These are phyloP conservation scores for Huntiella abstrusa DNA, from an alignment of 2,329 filamentous ascomycete genomes.

Conservation along the genomic window DNA sequence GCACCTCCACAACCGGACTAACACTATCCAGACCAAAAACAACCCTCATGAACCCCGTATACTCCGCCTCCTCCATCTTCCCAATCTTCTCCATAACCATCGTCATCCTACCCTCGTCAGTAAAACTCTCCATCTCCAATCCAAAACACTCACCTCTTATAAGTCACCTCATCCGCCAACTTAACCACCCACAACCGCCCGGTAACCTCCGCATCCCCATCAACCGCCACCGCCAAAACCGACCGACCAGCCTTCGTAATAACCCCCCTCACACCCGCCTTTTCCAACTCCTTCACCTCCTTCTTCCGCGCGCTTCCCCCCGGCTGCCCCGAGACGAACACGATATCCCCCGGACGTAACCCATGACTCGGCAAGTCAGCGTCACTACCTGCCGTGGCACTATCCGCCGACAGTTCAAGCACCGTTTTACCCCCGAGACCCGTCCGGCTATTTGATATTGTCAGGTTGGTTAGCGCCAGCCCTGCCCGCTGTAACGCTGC, in stretches of 20 bases:
- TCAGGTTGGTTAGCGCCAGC: constrained; percentile 60
- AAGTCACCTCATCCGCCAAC: constrained; percentile 49
- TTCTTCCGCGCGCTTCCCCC: constrained; percentile 52
- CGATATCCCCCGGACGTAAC: constrained; percentile 58
- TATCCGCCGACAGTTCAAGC: constrained; percentile 57
- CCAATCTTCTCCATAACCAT: constrained; percentile 39
- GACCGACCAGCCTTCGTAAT: constrained; percentile 43
- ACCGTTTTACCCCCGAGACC: constrained; percentile 84
- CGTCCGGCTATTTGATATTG: constrained; percentile 58
- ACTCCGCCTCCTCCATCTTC: constrained; percentile 37
- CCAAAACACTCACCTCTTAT: constrained; percentile 27
- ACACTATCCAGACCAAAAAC: constrained; percentile 41
- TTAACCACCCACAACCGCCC: constrained; percentile 46
- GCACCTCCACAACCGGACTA: constrained; percentile 23
- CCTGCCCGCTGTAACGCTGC: constrained; percentile 54
- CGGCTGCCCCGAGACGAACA: constrained; percentile 56
- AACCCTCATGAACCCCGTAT: constrained; percentile 41
- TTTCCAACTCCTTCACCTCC: constrained; percentile 52
- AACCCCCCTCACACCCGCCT: constrained; percentile 49
- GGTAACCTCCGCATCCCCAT: constrained; percentile 26
- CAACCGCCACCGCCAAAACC: constrained; percentile 47
- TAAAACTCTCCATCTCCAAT: background rate
- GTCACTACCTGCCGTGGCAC: constrained; percentile 34
- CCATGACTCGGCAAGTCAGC: constrained; percentile 53
- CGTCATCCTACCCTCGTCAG: constrained; percentile 28